Evolutionary conservation across 768 basidiomycete genomes (phyloP), one percentile per base, ranked within the genome.

Genomic region (Crucibulum laeve): DNA sequence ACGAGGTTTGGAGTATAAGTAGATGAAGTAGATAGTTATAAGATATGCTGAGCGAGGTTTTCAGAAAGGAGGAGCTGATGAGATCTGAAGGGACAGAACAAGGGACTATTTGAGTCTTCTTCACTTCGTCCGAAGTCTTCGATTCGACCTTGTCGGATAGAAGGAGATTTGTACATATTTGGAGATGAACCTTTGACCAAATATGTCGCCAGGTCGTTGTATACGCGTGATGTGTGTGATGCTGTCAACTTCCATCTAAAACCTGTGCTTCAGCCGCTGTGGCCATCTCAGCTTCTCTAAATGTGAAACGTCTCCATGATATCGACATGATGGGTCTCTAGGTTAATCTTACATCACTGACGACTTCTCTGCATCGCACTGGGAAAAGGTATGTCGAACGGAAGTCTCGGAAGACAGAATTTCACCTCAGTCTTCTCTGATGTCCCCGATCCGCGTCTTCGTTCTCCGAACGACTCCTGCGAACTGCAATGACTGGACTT

Each of bases 141-240:
- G 64, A 62, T 56, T 60, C 63, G 64, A 59, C 48, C 48, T 60
- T 50, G 59, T 64, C 64, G 64, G 63, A 41, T 25, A 45, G 48
- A 48, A 55, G 48, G 53, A 43, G 40, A 28, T 56, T 52, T 59
- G 42, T 19, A 15, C 19, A 7, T 40, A 18, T 22, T 15, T 38
- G 21, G 2, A 38, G 1, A 11, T 15, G 36, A 17, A 19, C 21
- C 19, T 38, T 18, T 38, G 19, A 18, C n/a, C 21, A 11, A 11
- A 38, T 15, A 38, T 17, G 28, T 32, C 28, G 15, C 36, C 11
- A 17, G 11, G 11, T 11, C n/a, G 13, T 38, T 19, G 36, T 13
- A 15, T 15, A 22, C 40, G 17, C 28, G 37, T 55, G 53, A 15
- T 15, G 18, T 38, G 17, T 24, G 37, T 55, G 53, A 54, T 55